Conservation (phyloP, 768 basidiomycete genomes). For the Pisolithus orientalis region DNA sequence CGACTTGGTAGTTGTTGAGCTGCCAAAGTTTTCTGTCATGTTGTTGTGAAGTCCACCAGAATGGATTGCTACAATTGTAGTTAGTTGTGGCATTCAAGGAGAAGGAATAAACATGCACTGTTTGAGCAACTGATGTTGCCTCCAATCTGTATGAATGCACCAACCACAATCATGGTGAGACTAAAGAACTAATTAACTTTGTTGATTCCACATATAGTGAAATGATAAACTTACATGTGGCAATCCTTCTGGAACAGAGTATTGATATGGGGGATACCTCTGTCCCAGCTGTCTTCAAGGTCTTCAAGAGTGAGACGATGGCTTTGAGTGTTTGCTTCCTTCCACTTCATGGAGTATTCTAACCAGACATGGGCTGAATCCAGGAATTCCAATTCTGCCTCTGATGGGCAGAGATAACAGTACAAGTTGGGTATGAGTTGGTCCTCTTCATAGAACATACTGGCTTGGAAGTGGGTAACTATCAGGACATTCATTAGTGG, state of each 20-base stretch:
- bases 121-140: conserved; percentile 91
- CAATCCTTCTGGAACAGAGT: conserved; percentile 98
- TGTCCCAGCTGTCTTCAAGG: conserved; percentile 97
- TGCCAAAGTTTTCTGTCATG: conserved; percentile 97
- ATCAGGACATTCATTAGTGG: background rate
- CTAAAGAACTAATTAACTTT: conserved; percentile 34
- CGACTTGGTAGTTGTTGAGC: conserved; percentile 96
- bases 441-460: conserved; percentile 94
- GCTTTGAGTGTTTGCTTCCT: conserved; percentile 98
- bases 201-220: too few relatives aligned
- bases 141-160: conserved; percentile 97
- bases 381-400: conserved; percentile 93
- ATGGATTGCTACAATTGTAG: conserved; percentile 67
- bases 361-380: conserved; percentile 99
- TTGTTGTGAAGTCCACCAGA: conserved; percentile 99
- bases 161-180: conserved; percentile 96
- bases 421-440: conserved; percentile 96
- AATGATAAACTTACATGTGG: conserved; percentile 58
- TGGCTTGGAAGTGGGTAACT: conserved; percentile 99
- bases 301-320: conserved; percentile 95
- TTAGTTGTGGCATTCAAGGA: conserved; percentile 6
- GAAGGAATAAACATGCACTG: conserved; percentile 46
- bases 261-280: conserved; percentile 97
- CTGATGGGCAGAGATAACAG: conserved; percentile 96
- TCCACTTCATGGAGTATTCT: conserved; percentile 98